A percentile compares a stretch with the other conserved stretches of the same genome.
Conservation (phyloP, 345 rosid genomes). For the Ceriops decandra region DNA sequence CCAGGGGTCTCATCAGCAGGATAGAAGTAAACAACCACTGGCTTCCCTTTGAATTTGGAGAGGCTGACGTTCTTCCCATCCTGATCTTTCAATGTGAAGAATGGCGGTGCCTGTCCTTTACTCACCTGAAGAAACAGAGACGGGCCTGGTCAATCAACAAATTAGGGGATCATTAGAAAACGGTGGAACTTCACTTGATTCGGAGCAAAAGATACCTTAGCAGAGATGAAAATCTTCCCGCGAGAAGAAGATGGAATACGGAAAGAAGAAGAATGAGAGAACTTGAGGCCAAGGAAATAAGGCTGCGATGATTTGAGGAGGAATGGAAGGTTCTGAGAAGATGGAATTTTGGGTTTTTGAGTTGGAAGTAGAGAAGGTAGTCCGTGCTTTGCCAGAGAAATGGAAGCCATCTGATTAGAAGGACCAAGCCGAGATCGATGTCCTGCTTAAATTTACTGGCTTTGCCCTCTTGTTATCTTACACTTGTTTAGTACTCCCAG, state of each 20-base stretch:
- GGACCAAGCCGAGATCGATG: not conserved
- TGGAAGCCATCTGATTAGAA: conserved; percentile 40
- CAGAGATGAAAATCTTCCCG: conserved; percentile 42
- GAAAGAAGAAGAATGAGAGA: conserved; percentile 41
- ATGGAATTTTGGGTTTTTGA: conserved; percentile 30
- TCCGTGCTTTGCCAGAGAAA: conserved; percentile 37
- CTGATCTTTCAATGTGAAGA: conserved; percentile 84
- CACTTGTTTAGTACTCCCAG: too few relatives aligned
- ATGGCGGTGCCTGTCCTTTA: conserved; percentile 72
- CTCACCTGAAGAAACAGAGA: conserved; percentile 43
- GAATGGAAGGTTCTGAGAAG: conserved; percentile 26
- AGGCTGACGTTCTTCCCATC: conserved; percentile 77
- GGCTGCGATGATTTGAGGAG: conserved; percentile 54
- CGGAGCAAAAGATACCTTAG: conserved; percentile 69
- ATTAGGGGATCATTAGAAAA: not conserved
- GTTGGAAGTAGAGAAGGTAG: conserved; percentile 29
- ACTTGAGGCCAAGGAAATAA: conserved; percentile 55
- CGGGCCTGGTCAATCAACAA: conserved; percentile 1
- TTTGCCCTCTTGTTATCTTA: too few relatives aligned
- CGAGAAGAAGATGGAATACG: conserved; percentile 34
- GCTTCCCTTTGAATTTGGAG: conserved; percentile 83
- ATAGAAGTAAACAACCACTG: conserved; percentile 85
- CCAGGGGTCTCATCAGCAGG: conserved; percentile 97
- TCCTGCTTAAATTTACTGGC: not conserved
- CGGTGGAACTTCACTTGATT: not conserved